Evolutionary conservation across 2,329 filamentous ascomycete species (phyloP), one percentile per base, ranked within the genome.

Genomic region (Neofusicoccum ribis): DNA sequence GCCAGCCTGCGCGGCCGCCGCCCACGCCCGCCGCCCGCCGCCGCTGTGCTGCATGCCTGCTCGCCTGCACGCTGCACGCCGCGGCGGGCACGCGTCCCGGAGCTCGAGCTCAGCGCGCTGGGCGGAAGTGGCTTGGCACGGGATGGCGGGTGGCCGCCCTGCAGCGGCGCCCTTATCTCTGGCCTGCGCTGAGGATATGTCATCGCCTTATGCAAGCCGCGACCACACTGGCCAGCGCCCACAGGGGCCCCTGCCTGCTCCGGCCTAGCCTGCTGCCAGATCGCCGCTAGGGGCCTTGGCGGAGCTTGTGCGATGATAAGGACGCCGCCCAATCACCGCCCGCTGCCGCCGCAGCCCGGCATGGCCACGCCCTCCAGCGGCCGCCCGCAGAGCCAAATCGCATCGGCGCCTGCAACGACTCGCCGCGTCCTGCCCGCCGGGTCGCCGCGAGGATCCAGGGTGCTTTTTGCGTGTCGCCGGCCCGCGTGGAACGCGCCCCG

Each of bases 141-240:
- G 61, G 61, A 63, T 63, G 49, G 23, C 31, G 60, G 59, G n/a
- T 11, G 54, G 52, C 15, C 39, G 54, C 37, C 52, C 52, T 27
- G 52, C 52, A 62, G 44, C 36, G 36, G 47, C 36, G 50, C 39
- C 41, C 61, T 64, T 64, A 64, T 64, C 61, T 56, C n/a, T 54
- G 61, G 61, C 61, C 7, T 15, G 49, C 60, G 15, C 46, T 37
- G 36, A 41, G 39, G 61, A 52, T 63, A 52, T 47, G 56, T 64
- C 61, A 64, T 64, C 50, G 61, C 61, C 61, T 64, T 64, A 64
- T 64, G 61, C 61, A 64, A 64, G 49, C 31, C 61, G 51, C 61
- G 31, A 37, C 8, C 54, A 46, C 54, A 59, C 39, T 44, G 41
- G 54, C 54, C 54, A 56, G 39, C 39, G 23, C 27, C 39, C 41